Evolutionary conservation across 768 basidiomycete genomes (phyloP).

Genomic region (Mycena leptocephala): DNA sequence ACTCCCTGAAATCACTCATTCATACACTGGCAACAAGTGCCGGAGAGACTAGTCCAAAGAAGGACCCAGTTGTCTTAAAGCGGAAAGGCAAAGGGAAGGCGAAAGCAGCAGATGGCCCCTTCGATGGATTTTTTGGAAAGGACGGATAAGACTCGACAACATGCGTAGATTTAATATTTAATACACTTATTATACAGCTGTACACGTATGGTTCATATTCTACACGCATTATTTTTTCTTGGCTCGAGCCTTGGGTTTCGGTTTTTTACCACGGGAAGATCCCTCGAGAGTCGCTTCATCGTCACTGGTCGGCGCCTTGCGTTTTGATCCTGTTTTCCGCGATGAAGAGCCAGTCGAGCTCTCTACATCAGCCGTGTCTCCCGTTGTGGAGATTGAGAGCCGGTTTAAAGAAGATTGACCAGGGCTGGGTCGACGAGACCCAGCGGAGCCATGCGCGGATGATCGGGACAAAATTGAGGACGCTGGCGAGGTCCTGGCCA

Average conservation of each 20-base stretch:
- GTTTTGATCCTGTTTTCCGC: conserved; percentile 58
- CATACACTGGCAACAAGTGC: conserved; percentile 63
- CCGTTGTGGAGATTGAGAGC: conserved; percentile 60
- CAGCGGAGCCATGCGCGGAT: conserved; percentile 65
- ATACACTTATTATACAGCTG: conserved; percentile 19
- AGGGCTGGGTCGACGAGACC: conserved; percentile 72
- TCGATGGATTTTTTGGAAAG: conserved; percentile 64
- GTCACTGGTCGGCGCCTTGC: conserved; percentile 66
- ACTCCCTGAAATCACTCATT: conserved; percentile 72
- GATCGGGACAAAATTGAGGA: conserved; percentile 61
- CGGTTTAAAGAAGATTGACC: conserved; percentile 56
- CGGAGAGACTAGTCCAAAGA: conserved; percentile 65
- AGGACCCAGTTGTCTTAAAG: conserved; percentile 34
- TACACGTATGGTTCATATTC: conserved; percentile 12
- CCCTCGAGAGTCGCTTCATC: conserved; percentile 72
- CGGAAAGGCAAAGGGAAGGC: conserved; percentile 41
- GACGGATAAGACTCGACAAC: background rate
- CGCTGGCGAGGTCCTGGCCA: conserved; percentile 58
- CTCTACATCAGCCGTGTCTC: conserved; percentile 63
- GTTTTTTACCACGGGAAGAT: conserved; percentile 53
- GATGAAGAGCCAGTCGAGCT: conserved; percentile 46
- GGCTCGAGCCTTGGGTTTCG: conserved; percentile 56
- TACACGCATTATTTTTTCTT: conserved; percentile 56
- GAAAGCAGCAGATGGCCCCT: conserved; percentile 48
- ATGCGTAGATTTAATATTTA: background rate